Evolutionary conservation across 495 filamentous ascomycete genomes (phyloP).

Genomic region (Talaromyces proteolyticus): DNA sequence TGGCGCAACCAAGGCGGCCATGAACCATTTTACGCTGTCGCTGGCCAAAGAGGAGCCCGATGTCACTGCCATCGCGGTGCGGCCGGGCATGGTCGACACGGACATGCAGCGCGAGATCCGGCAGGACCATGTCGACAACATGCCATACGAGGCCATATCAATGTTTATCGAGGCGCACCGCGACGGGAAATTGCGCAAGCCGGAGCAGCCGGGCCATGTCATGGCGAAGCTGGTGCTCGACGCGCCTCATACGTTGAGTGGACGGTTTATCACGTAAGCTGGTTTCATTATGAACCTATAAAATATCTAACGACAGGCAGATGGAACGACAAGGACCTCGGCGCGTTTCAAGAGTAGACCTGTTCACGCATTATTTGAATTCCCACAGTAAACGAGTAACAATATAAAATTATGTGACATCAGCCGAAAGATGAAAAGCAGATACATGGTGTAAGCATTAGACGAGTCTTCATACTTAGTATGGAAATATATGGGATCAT

Average conservation of each 20-base stretch:
- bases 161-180: slow-evolving; percentile 65
- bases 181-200: slow-evolving; percentile 63
- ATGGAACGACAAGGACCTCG: slow-evolving; percentile 65
- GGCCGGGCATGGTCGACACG: slow-evolving; percentile 85
- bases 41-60: slow-evolving; percentile 75
- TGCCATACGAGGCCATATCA: slow-evolving; percentile 60
- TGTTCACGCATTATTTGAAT: too few species aligned
- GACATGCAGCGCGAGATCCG: slow-evolving; percentile 87
- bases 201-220: slow-evolving; percentile 79
- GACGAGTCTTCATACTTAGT: slow-evolving; percentile 77
- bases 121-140: slow-evolving; percentile 54
- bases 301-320: slow-evolving; percentile 51
- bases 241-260: slow-evolving; percentile 61
- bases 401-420: slow-evolving; percentile 30
- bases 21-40: slow-evolving; percentile 75
- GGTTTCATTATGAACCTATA: neutral
- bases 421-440: slow-evolving; percentile 99
- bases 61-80: slow-evolving; percentile 64
- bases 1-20: slow-evolving; percentile 78
- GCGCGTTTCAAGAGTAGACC: slow-evolving; percentile 52
- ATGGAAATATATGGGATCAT: slow-evolving; percentile 77
- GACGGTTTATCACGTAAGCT: slow-evolving; percentile 67
- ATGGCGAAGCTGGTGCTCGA: slow-evolving; percentile 71
- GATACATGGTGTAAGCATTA: slow-evolving; percentile 69
- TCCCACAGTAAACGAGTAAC: neutral